Evolutionary conservation across 2,329 filamentous ascomycete genomes (phyloP), one percentile per base, ranked within the genome.

Genomic region (Aspergillus brunneoviolaceus): DNA sequence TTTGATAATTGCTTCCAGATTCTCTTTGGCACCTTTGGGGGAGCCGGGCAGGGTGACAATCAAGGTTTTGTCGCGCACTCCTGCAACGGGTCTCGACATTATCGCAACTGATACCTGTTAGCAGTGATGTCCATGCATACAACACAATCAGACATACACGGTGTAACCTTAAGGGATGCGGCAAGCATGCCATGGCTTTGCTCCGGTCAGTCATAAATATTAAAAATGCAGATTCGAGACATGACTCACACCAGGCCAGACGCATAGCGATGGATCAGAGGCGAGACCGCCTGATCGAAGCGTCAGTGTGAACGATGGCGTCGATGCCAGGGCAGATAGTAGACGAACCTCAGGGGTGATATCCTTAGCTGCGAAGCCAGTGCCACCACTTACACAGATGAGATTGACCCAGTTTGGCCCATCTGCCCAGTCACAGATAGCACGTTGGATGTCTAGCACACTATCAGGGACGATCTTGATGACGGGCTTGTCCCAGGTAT

Each of bases 31-130:
- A 1, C 93, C 95, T 74, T 98, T 98, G 0, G 95, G 95, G 0
- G 94, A 98, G 1, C 95, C 95, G 0, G 95, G 95, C 3, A 99
- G 80, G 0, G 95, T 99, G 63, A 97, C 79, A 25, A 99, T 89
- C 55, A 99, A 77, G 0, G 91, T 89, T 61, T 87, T 87, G 63
- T 94, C 88, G 33, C 95, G 84, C 2, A 96, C 87, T 3, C 95
- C 95, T 23, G 95, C 95, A 12, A 96, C 90, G 4, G 95, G 95
- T 50, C 95, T 86, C 55, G 95, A 91, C 95, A 99, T 99, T 80
- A 96, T 89, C 49, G 95, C 95, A 78, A 99, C 92, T 96, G 57
- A 16, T 25, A 3, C 5, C 54, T 12, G 51, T 76, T 59, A 76
- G 66, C 52, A 50, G 42, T 42, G 9, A n/a, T 12, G 19, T 27